phyloP scores from a whole-genome alignment of 73 alveolate species.

The Breviolum minutum region DNA sequence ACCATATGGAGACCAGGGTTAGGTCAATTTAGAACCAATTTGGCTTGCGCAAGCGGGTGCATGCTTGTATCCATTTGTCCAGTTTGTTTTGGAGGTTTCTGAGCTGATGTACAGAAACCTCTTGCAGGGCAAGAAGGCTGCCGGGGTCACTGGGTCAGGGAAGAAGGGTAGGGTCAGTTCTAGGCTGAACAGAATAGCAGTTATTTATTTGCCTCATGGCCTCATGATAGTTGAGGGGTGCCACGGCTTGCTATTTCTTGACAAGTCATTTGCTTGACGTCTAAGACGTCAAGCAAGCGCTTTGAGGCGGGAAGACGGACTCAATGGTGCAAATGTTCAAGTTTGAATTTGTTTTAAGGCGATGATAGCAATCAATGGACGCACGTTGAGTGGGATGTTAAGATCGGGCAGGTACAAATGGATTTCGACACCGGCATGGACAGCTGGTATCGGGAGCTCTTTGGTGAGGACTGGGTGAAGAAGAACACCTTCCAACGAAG shows the following conservation, averaged over 20 bases:
- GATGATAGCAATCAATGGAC: background rate
- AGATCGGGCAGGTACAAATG: background rate
- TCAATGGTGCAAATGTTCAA: background rate
- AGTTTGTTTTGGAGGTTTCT: background rate
- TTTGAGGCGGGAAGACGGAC: too few relatives aligned
- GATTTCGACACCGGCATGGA: conserved; percentile 42
- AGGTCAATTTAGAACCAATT: background rate
- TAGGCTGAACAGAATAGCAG: too few relatives aligned
- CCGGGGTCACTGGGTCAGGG: background rate
- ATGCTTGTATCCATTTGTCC: background rate
- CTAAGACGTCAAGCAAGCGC: too few relatives aligned
- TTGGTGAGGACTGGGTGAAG: conserved; percentile 47
- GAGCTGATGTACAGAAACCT: conserved; percentile 55
- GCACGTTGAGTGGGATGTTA: background rate
- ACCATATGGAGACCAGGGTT: background rate
- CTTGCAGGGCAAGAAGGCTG: conserved; percentile 28
- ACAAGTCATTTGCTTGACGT: background rate
- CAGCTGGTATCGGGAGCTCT: conserved; percentile 48
- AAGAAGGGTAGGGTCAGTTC: too few relatives aligned
- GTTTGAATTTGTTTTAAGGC: background rate
- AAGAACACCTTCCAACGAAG: conserved; percentile 39
- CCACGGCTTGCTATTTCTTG: background rate
- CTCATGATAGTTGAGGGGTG: too few relatives aligned
- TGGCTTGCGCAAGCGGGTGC: background rate
- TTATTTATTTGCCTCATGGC: background rate